Evolutionary conservation across 1,284 basidiomycete species (phyloP).

Genomic region (Ceratobasidium sp.): DNA sequence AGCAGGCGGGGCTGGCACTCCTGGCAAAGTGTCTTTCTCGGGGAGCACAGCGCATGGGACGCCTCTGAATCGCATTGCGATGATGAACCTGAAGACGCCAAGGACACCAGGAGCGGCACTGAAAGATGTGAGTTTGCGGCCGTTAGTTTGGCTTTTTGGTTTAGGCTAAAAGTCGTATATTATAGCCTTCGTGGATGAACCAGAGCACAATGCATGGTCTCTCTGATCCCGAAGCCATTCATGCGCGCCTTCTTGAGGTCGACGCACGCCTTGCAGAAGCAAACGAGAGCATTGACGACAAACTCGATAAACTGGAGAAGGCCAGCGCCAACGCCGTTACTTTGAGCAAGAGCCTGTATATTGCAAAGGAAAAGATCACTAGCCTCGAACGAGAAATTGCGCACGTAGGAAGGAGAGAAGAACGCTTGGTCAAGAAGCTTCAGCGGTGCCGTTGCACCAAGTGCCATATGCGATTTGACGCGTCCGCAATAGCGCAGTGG

Average conservation of each 20-base stretch:
- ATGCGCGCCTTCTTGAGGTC: constrained; percentile 45
- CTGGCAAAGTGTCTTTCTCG: constrained; percentile 6
- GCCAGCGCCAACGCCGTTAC: constrained; percentile 78
- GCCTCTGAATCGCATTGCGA: constrained; percentile 50
- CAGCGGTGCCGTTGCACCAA: constrained; percentile 63
- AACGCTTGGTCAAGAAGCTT: constrained; percentile 70
- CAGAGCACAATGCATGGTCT: constrained; percentile 39
- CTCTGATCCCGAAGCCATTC: constrained; percentile 29
- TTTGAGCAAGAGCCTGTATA: constrained; percentile 64
- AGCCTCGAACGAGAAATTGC: constrained; percentile 76
- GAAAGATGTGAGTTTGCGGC: constrained; percentile 70
- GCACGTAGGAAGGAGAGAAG: constrained; percentile 72
- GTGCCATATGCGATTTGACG: constrained; percentile 53
- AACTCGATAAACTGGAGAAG: constrained; percentile 83
- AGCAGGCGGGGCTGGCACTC: background rate
- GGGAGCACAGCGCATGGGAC: constrained; percentile 6
- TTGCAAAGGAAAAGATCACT: constrained; percentile 68
- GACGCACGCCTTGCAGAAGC: constrained; percentile 79
- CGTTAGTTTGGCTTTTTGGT: background rate
- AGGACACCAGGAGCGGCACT: constrained; percentile 48
- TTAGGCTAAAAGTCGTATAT: constrained; percentile 17
- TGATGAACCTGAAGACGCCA: constrained; percentile 50
- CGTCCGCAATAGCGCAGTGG: constrained; percentile 44
- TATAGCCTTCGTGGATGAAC: constrained; percentile 77
- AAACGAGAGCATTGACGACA: constrained; percentile 86